Evolutionary conservation across 768 basidiomycete species (phyloP), one percentile per base, ranked within the genome.

Genomic region (Hypsizygus marmoreus): DNA sequence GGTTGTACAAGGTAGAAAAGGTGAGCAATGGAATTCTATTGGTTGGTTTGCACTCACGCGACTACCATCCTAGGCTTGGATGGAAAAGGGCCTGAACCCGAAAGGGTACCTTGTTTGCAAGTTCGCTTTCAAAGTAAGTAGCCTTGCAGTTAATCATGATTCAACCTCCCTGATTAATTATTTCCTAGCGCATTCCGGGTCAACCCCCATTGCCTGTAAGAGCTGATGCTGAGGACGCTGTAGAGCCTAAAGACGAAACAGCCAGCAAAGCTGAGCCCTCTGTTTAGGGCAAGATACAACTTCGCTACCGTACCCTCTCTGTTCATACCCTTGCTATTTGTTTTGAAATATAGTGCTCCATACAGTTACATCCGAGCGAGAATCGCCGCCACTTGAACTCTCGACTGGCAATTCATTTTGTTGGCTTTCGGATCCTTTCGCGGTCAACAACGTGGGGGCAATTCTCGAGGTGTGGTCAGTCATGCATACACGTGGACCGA

Each of bases 21-120:
- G 88, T 80, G 49, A 38, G 68, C 13, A 9, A 38, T n/a, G 10
- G 25, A 14, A 22, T 14, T 26, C 17, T 30, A 34, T 5, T 6
- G 8, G 4, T 10, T 19, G 10, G 13, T 9, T 16, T 29, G 0
- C 2, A 20, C 29, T 24, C 10, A 16, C 24, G 25, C 24, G 11
- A 31, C 28, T 28, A 4, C 25, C 14, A 10, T 43, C 14, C 4
- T 19, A 89, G 82, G 84, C 82, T 4, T 91, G 88, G 88, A 76
- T 76, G 63, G 89, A 86, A 51, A 71, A 69, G 49, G 92, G 93
- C 0, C 59, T 86, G 31, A 86, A 87, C 54, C 62, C 73, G 0
- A 72, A 81, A 29, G 88, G 89, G 1, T 85, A 78, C 60, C 70
- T 83, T 26, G 91, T 97, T 19, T 95, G 93, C 71, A 89, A 91